Percentiles rank a stretch among this genome's conserved stretches.
Evolutionary conservation across 192 early-diverging fungal genomes (phyloP).

Genomic region (Coemansia sp.): DNA sequence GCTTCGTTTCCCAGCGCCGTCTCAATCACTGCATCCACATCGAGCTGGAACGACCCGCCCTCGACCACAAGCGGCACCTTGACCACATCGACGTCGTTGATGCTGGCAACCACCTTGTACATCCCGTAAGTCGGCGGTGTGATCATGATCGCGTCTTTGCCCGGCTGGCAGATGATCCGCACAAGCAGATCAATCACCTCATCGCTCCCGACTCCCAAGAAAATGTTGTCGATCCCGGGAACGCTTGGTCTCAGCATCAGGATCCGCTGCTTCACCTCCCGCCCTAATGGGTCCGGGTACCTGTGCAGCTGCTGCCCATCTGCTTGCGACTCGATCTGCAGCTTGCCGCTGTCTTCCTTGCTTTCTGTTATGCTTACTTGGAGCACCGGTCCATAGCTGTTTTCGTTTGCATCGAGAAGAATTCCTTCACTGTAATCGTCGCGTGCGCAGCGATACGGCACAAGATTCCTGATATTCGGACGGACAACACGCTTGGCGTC

Average conservation of each 20-base stretch:
- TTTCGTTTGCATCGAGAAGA: conserved; percentile 99
- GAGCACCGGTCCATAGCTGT: conserved; percentile 79
- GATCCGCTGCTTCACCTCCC: conserved; percentile 78
- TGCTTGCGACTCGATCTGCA: conserved; percentile 10
- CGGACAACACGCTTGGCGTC: conserved; percentile 68
- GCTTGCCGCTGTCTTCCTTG: conserved; percentile 21
- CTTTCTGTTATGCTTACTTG: conserved; percentile 37
- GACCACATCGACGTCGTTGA: conserved; percentile 92
- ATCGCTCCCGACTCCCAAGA: conserved; percentile 96
- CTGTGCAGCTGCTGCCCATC: conserved; percentile 71
- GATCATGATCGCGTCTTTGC: conserved; percentile 88
- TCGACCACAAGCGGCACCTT: conserved; percentile 83
- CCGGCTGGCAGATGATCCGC: conserved; percentile 87
- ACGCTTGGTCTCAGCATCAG: conserved; percentile 69
- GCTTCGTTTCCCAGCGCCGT: conserved; percentile 67
- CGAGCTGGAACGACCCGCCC: conserved; percentile 56
- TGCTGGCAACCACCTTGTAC: conserved; percentile 91
- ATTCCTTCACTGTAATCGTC: conserved; percentile 96
- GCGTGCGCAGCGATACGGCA: conserved; percentile 97
- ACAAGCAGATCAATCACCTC: conserved; percentile 93
- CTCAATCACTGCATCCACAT: conserved; percentile 47
- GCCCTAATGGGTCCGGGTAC: conserved; percentile 95
- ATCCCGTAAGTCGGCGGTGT: conserved; percentile 99
- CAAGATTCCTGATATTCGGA: conserved; percentile 78
- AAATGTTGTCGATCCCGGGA: conserved; percentile 71